phyloP scores from a whole-genome alignment of 2,329 filamentous ascomycete genomes.

The Huntiella decipiens region DNA sequence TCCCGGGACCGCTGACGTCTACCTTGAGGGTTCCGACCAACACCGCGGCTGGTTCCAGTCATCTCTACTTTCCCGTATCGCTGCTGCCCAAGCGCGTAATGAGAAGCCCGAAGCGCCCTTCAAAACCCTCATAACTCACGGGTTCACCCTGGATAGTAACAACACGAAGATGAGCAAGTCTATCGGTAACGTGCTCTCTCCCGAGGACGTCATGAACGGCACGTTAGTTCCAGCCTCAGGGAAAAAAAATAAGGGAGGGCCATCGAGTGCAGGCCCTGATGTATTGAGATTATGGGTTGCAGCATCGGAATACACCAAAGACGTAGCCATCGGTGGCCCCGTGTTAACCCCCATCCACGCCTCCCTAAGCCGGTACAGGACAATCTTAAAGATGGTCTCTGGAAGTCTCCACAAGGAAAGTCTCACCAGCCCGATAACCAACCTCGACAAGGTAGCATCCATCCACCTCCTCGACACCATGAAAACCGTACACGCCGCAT shows the following conservation, averaged over 20 bases:
- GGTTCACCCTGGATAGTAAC: slow-evolving; percentile 73
- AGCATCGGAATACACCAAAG: slow-evolving; percentile 75
- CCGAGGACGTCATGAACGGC: slow-evolving; percentile 69
- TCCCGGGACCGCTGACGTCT: slow-evolving; percentile 51
- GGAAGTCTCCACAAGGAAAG: slow-evolving; percentile 47
- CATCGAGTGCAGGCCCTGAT: slow-evolving; percentile 46
- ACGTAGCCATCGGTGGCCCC: slow-evolving; percentile 63
- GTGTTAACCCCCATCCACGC: slow-evolving; percentile 61
- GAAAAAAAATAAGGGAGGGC: slow-evolving; percentile 40
- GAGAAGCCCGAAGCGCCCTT: slow-evolving; percentile 42
- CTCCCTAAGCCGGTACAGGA: slow-evolving; percentile 67
- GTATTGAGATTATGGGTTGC: slow-evolving; percentile 80
- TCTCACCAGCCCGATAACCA: slow-evolving; percentile 32
- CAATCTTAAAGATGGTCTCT: slow-evolving; percentile 77
- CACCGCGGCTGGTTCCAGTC: slow-evolving; percentile 98
- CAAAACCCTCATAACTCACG: slow-evolving; percentile 79
- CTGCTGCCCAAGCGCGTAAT: slow-evolving; percentile 17
- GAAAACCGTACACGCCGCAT: slow-evolving; percentile 43
- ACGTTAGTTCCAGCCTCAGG: slow-evolving; percentile 44
- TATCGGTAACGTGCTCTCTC: slow-evolving; percentile 69
- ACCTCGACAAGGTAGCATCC: slow-evolving; percentile 56
- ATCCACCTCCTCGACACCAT: slow-evolving; percentile 52
- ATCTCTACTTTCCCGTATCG: slow-evolving; percentile 70
- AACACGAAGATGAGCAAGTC: slow-evolving; percentile 99
- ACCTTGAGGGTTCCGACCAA: slow-evolving; percentile 86